A percentile compares a stretch with the other conserved stretches of the same genome.
These are phyloP conservation scores for Perilla frutescens DNA, from an alignment of 257 asterid genomes.

Conservation along the genomic window DNA sequence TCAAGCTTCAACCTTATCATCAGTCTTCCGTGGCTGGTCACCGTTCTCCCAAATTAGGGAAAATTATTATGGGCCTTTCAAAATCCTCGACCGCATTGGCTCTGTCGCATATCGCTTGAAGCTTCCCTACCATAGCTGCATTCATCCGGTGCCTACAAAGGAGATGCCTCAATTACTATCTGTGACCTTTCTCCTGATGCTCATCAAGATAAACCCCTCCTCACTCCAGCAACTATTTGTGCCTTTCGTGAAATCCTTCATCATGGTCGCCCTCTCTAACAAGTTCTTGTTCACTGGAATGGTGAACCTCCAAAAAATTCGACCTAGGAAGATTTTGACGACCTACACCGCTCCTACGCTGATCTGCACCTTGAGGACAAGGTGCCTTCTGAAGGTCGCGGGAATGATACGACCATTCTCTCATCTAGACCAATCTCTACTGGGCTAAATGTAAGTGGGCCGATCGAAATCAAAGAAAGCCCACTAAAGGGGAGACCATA, in stretches of 20 bases:
- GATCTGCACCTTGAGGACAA: neutral
- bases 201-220: neutral
- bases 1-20: neutral
- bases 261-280: neutral
- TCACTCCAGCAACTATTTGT: neutral
- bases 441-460: too few relatives aligned
- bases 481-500: too few relatives aligned
- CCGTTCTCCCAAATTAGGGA: neutral
- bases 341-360: neutral
- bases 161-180: too few relatives aligned
- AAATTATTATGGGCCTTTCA: neutral
- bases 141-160: neutral
- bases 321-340: neutral
- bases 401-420: neutral
- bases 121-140: neutral
- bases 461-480: too few relatives aligned
- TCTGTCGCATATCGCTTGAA: neutral
- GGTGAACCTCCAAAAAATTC: neutral
- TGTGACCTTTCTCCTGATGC: neutral
- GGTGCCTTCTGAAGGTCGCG: too few relatives aligned
- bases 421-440: too few relatives aligned
- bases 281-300: neutral
- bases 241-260: neutral
- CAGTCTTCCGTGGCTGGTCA: neutral
- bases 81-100: neutral